Evolutionary conservation across 306 rosid genomes (phyloP).

Genomic region (Casuarina glauca): DNA sequence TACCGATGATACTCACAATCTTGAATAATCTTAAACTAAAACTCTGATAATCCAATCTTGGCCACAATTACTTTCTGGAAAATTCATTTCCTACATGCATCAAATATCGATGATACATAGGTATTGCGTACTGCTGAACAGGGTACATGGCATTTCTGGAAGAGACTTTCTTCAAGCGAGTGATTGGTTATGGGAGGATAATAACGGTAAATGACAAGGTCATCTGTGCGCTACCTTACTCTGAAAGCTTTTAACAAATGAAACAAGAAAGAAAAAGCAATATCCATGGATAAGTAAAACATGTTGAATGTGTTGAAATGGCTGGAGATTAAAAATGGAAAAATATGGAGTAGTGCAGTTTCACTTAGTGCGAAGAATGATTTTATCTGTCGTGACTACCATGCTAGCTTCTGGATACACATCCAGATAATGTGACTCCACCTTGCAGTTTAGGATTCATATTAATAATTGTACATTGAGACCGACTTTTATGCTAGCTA

Average conservation of each 20-base stretch:
- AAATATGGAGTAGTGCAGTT: not conserved
- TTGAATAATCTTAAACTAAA: no score
- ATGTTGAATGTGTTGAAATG: not conserved
- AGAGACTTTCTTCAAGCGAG: not conserved
- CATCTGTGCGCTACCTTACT: not conserved
- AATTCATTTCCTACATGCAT: not conserved
- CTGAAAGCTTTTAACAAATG: not conserved
- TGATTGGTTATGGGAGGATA: not conserved
- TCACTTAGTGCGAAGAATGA: not conserved
- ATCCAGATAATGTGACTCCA: slow-evolving; percentile 9
- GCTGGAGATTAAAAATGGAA: not conserved
- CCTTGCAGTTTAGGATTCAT: not conserved
- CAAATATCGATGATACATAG: not conserved
- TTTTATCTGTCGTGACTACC: not conserved
- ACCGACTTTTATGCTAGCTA: not conserved
- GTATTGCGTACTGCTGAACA: no score
- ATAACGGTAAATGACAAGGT: not conserved
- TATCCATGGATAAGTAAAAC: not conserved
- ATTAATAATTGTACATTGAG: not conserved
- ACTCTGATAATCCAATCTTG: slow-evolving; percentile 1
- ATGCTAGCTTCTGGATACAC: not conserved
- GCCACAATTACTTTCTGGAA: slow-evolving; percentile 6
- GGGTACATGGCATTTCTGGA: not conserved
- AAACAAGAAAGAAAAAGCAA: not conserved
- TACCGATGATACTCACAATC: not conserved